A percentile compares a stretch with the other conserved stretches of the same genome.
These are phyloP conservation scores for Fraxinus angustifolia DNA, from an alignment of 305 asterid genomes.

Conservation along the genomic window DNA sequence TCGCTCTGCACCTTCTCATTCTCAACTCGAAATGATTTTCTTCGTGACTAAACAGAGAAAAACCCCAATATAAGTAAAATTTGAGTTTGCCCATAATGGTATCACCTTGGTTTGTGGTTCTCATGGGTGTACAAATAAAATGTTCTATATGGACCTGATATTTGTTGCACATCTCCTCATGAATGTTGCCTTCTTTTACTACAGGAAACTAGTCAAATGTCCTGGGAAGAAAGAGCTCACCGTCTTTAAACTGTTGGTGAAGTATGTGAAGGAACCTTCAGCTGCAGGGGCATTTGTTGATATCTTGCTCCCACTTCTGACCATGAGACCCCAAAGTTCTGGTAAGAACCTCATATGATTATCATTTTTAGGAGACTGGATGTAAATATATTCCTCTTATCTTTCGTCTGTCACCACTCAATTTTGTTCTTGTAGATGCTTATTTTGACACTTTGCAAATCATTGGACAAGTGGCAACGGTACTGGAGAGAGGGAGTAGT, in stretches of 20 bases:
- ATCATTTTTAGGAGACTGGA: neutral
- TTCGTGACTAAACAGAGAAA: neutral
- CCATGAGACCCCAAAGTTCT: conserved; percentile 50
- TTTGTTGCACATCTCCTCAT: conserved; percentile 17
- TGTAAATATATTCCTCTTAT: conserved; percentile 1
- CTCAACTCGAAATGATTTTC: neutral
- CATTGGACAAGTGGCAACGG: conserved; percentile 46
- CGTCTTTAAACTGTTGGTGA: conserved; percentile 62
- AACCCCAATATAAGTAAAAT: neutral
- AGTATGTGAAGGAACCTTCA: conserved; percentile 59
- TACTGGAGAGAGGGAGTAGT: conserved; percentile 53
- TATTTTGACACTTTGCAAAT: conserved; percentile 53
- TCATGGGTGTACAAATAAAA: neutral
- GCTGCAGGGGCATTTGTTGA: conserved; percentile 67
- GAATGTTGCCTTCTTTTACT: conserved; percentile 20
- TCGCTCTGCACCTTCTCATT: neutral
- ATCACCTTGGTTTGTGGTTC: neutral
- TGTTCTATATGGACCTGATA: neutral
- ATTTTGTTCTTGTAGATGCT: conserved; percentile 47
- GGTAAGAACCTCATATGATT: conserved; percentile 47
- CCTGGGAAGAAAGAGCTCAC: conserved; percentile 66
- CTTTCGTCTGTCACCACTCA: conserved; percentile 1
- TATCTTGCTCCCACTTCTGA: conserved; percentile 69
- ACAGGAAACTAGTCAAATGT: conserved; percentile 53
- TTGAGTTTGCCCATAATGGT: neutral